These are phyloP conservation scores for Rhizophlyctis rosea DNA, from an alignment of 192 early-diverging fungal species.

Conservation along the genomic window DNA sequence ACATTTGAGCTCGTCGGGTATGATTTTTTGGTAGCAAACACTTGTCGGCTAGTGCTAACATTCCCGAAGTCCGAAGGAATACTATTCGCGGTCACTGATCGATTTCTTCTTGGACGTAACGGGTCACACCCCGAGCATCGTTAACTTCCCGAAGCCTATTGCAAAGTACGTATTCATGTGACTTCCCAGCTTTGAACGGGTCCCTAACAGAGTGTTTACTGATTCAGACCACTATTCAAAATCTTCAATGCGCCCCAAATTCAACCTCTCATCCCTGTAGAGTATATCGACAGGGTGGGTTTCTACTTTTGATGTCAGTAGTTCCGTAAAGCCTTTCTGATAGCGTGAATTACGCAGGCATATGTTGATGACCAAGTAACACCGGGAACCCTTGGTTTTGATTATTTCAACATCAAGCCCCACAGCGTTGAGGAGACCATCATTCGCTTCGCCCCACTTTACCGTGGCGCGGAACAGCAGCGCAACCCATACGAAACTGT, in stretches of 20 bases:
- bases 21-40: constrained; percentile 1
- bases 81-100: constrained; percentile 67
- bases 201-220: too few relatives aligned
- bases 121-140: constrained; percentile 56
- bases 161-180: constrained; percentile 43
- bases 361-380: constrained; percentile 68
- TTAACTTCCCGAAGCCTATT: constrained; percentile 70
- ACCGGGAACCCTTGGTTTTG: constrained; percentile 75
- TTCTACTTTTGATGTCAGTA: too few relatives aligned
- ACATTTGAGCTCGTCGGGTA: constrained; percentile 88
- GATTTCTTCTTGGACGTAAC: constrained; percentile 66
- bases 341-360: too few relatives aligned
- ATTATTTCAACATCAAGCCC: constrained; percentile 81
- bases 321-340: too few relatives aligned
- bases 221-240: too few relatives aligned
- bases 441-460: constrained; percentile 78
- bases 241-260: too few relatives aligned
- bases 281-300: too few relatives aligned
- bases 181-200: too few relatives aligned
- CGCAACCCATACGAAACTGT: constrained; percentile 34
- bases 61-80: constrained; percentile 61
- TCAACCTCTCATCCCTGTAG: too few relatives aligned
- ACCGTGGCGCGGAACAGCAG: constrained; percentile 51
- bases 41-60: background rate
- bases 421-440: constrained; percentile 76